Evolutionary conservation across 164 flowering plant genomes (phyloP).

Genomic region (Annona squamosa): DNA sequence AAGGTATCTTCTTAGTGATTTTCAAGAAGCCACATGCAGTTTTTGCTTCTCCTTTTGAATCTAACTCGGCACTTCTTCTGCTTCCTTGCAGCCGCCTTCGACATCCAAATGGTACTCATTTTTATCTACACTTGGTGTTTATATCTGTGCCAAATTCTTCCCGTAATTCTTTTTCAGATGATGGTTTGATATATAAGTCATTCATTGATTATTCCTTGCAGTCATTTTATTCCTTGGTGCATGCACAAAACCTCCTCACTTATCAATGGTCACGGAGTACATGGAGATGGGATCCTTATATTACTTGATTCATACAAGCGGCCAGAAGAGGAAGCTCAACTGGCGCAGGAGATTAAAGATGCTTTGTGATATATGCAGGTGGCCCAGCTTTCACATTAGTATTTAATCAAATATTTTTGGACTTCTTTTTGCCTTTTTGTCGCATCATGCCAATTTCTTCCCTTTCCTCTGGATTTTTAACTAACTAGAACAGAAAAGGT

Average conservation of each 20-base stretch:
- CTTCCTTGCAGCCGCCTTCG: slow-evolving; percentile 74
- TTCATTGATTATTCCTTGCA: slow-evolving; percentile 28
- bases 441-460: too few relatives aligned
- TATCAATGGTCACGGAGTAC: slow-evolving; percentile 96
- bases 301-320: slow-evolving; percentile 79
- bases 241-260: slow-evolving; percentile 84
- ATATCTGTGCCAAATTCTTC: not conserved
- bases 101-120: slow-evolving; percentile 84
- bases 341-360: slow-evolving; percentile 86
- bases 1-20: slow-evolving; percentile 35
- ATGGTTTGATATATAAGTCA: not conserved
- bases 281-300: slow-evolving; percentile 96
- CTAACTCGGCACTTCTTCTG: slow-evolving; percentile 16
- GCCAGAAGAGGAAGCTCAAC: slow-evolving; percentile 82
- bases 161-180: not conserved
- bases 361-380: slow-evolving; percentile 98
- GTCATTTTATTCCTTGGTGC: slow-evolving; percentile 96
- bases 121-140: not conserved
- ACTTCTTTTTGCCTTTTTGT: too few relatives aligned
- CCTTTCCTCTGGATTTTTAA: too few relatives aligned
- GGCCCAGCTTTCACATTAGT: not conserved
- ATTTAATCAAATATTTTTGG: not conserved
- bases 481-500: too few relatives aligned
- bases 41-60: slow-evolving; percentile 4
- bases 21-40: not conserved